Evolutionary conservation across 176 grass and related monocot genomes (phyloP).

Genomic region (Carex cristatella): DNA sequence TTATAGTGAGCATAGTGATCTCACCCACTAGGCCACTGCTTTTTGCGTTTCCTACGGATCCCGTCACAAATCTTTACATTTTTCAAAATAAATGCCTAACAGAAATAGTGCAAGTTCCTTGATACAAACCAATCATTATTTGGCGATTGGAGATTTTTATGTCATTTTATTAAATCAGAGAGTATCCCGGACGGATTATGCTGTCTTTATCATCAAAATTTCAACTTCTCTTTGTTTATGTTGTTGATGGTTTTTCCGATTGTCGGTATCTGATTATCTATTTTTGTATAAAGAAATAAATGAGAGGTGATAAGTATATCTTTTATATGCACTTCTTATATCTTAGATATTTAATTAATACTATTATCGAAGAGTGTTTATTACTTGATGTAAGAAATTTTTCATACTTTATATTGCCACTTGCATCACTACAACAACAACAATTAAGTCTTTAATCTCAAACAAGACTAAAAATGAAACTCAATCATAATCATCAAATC

Average conservation of each 20-base stretch:
- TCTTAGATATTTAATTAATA: no score
- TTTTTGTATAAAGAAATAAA: neutral
- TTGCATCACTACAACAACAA: no score
- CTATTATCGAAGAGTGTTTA: no score
- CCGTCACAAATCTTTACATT: neutral
- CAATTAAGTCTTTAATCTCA: no score
- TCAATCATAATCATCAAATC: no score
- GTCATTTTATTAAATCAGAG: neutral
- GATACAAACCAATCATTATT: neutral
- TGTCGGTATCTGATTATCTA: slow-evolving; percentile 3
- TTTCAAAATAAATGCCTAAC: neutral
- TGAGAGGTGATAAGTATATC: neutral
- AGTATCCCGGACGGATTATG: neutral
- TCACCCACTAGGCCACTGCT: neutral
- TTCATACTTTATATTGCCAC: no score
- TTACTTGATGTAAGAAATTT: no score
- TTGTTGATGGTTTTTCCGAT: neutral
- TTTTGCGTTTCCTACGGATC: neutral
- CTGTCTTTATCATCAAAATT: neutral
- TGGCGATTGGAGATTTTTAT: neutral
- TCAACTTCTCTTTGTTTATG: neutral
- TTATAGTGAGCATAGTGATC: neutral
- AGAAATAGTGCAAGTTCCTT: neutral
- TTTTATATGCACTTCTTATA: neutral
- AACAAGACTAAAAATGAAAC: no score